Percentiles rank a stretch among this genome's conserved stretches.
Evolutionary conservation across 2,329 filamentous ascomycete species (phyloP).

Genomic region (Phyllosticta paracitricarpa): DNA sequence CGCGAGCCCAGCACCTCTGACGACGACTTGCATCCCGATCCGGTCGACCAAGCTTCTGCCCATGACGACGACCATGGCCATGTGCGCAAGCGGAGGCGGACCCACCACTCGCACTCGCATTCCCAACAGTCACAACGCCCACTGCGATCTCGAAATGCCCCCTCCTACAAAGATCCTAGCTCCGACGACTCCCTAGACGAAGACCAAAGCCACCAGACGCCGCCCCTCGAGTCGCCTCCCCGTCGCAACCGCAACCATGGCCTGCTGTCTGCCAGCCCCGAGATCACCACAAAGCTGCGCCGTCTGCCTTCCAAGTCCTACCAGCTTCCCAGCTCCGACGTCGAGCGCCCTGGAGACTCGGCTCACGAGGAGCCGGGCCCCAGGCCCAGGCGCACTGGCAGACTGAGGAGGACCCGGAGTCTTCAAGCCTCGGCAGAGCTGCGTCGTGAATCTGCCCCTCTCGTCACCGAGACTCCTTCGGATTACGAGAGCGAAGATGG

Average conservation of each 20-base stretch:
- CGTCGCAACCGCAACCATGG: conserved; percentile 4
- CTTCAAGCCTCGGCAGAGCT: not conserved
- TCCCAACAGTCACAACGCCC: not conserved
- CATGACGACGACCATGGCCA: not conserved
- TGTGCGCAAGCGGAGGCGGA: conserved; percentile 5
- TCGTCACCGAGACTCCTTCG: not conserved
- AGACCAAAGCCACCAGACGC: not conserved
- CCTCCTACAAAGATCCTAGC: conserved; percentile 25
- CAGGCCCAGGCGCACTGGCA: conserved; percentile 3
- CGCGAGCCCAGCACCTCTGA: conserved; percentile 27
- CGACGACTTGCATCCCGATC: conserved; percentile 12
- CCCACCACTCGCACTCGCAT: not conserved
- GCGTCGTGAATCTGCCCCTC: conserved; percentile 5
- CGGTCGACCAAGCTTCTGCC: not conserved
- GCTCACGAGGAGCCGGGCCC: not conserved
- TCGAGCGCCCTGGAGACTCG: not conserved
- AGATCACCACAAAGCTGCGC: conserved; percentile 7
- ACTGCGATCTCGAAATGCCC: conserved; percentile 10
- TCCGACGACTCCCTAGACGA: conserved; percentile 14
- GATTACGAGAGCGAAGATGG: conserved; percentile 1
- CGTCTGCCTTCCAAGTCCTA: conserved; percentile 7
- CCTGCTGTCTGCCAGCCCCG: conserved; percentile 3
- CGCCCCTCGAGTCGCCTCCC: not conserved
- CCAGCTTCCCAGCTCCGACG: conserved; percentile 6
- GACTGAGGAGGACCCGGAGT: not conserved